Conservation (phyloP, 2,329 filamentous ascomycete species). For the Phialemoniopsis sp. region DNA sequence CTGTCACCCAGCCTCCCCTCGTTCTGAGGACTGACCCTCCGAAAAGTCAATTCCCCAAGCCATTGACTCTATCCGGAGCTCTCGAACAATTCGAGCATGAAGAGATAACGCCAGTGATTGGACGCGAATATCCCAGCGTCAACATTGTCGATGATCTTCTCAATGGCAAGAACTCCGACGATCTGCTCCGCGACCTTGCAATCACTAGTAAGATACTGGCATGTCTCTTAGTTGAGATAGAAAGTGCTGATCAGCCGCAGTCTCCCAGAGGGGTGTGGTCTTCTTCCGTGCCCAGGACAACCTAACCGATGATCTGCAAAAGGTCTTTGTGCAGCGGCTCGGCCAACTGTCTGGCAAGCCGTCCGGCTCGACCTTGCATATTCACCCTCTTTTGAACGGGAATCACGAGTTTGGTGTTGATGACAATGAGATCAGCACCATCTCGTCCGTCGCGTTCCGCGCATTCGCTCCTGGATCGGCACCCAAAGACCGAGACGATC, state of each 20-base stretch:
- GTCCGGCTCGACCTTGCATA: conserved; percentile 34
- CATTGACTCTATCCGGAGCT: conserved; percentile 18
- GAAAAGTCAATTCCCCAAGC: too few species aligned
- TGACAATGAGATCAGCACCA: conserved; percentile 44
- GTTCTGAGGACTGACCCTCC: too few species aligned
- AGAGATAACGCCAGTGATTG: conserved; percentile 25
- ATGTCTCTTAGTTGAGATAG: too few species aligned
- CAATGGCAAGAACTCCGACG: conserved; percentile 18
- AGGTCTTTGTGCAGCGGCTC: conserved; percentile 43
- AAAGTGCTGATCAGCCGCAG: too few species aligned
- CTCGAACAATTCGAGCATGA: conserved; percentile 22
- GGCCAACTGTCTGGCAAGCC: conserved; percentile 40
- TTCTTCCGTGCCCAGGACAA: conserved; percentile 50
- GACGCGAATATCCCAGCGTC: conserved; percentile 23
- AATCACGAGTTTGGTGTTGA: conserved; percentile 35
- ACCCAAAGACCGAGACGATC: conserved; percentile 17
- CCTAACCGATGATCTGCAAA: conserved; percentile 39
- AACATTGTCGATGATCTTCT: conserved; percentile 24
- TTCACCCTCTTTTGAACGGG: conserved; percentile 43
- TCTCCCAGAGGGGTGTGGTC: conserved; percentile 47
- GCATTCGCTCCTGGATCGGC: too few species aligned
- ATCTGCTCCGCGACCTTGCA: conserved; percentile 24
- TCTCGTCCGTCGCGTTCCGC: conserved; percentile 35
- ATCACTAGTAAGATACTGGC: conserved; percentile 39
- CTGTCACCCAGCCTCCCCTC: too few species aligned